A percentile compares a stretch with the other conserved stretches of the same genome.
Evolutionary conservation across 345 rosid genomes (phyloP).

Genomic region (Heritiera fomes): DNA sequence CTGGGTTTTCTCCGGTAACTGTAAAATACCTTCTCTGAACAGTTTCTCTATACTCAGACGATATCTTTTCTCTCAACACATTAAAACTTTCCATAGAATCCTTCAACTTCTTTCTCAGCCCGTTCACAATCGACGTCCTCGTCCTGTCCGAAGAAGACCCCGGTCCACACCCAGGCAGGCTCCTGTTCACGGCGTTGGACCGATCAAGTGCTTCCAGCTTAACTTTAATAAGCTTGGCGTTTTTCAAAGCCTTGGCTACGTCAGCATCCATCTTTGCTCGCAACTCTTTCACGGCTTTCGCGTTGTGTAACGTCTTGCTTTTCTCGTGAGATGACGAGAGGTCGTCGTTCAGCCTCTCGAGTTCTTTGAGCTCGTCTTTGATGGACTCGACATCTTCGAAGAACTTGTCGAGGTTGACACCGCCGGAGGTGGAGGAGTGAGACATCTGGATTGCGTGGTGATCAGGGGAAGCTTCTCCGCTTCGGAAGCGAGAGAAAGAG

Average conservation of each 20-base stretch:
- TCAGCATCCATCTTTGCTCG: conserved; percentile 82
- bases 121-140: conserved; percentile 76
- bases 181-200: conserved; percentile 72
- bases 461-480: conserved; percentile 46
- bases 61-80: conserved; percentile 62
- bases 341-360: conserved; percentile 55
- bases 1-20: conserved; percentile 92
- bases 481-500: conserved; percentile 64
- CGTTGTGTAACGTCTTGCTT: conserved; percentile 85
- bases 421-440: conserved; percentile 28
- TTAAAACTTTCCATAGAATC: conserved; percentile 85
- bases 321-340: conserved; percentile 81
- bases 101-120: conserved; percentile 84
- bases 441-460: conserved; percentile 38
- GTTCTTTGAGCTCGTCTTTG: conserved; percentile 73
- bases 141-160: conserved; percentile 94
- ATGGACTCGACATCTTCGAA: conserved; percentile 79
- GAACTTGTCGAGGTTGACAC: conserved; percentile 79
- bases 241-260: conserved; percentile 71
- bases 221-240: conserved; percentile 80
- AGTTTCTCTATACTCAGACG: conserved; percentile 82
- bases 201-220: conserved; percentile 88
- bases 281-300: conserved; percentile 73
- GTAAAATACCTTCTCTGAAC: conserved; percentile 88
- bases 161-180: conserved; percentile 78